phyloP scores from a whole-genome alignment of 805 yeast genomes.

The Lachancea fermentati region DNA sequence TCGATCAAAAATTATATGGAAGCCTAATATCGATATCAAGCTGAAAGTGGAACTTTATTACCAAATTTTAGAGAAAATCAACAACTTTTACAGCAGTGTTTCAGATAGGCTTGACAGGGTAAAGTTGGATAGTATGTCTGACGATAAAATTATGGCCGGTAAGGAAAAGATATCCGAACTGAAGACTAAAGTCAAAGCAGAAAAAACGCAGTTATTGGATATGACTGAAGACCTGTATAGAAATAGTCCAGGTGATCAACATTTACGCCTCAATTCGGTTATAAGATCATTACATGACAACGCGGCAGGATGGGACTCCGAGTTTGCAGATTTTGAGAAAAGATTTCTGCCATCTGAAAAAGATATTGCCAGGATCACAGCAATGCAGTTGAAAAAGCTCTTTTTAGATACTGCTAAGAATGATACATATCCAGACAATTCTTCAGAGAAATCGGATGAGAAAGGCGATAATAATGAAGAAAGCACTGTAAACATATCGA shows the following conservation, averaged over 20 bases:
- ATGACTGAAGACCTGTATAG: conserved; percentile 49
- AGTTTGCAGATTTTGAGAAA: conserved; percentile 73
- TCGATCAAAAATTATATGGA: conserved; percentile 61
- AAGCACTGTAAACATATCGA: neutral
- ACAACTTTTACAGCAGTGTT: conserved; percentile 67
- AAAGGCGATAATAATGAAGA: neutral
- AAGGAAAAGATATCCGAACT: conserved; percentile 51
- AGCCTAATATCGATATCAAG: conserved; percentile 60
- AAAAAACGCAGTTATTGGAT: conserved; percentile 40
- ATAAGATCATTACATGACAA: conserved; percentile 69
- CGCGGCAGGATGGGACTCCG: conserved; percentile 83
- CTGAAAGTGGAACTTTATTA: conserved; percentile 60
- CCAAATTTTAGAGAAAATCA: conserved; percentile 47
- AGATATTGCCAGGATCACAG: conserved; percentile 86
- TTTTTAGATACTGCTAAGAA: conserved; percentile 47
- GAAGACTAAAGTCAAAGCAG: conserved; percentile 46
- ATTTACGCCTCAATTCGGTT: conserved; percentile 63
- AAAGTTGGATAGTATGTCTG: conserved; percentile 64
- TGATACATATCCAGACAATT: conserved; percentile 2
- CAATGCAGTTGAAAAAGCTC: conserved; percentile 74
- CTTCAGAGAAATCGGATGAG: neutral
- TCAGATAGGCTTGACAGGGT: conserved; percentile 64
- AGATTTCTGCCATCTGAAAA: conserved; percentile 83
- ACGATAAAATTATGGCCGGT: conserved; percentile 69
- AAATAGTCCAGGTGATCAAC: conserved; percentile 54